These are phyloP conservation scores for Friedmanniomyces endolithicus DNA, from an alignment of 495 filamentous ascomycete genomes.

Conservation along the genomic window DNA sequence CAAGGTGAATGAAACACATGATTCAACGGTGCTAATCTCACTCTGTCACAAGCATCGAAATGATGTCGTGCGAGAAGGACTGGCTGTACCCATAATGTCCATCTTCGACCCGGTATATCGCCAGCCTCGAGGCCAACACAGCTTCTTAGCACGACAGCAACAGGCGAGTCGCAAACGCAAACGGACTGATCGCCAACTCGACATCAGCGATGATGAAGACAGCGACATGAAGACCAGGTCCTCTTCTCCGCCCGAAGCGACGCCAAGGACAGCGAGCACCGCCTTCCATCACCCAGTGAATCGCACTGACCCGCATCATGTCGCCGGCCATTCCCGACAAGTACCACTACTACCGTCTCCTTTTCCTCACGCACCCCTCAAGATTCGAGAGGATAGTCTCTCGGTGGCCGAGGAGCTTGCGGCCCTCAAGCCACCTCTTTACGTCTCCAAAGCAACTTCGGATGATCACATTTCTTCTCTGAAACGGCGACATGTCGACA, in stretches of 20 bases:
- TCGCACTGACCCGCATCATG: constrained; percentile 15
- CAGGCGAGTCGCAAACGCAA: constrained; percentile 1
- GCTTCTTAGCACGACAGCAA: background rate
- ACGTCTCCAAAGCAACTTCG: background rate
- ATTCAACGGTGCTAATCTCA: too few species aligned
- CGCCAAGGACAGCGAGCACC: background rate
- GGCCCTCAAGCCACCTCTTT: constrained; percentile 22
- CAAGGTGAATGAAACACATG: background rate
- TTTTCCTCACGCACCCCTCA: constrained; percentile 28
- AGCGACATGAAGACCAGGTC: background rate
- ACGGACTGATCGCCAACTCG: constrained; percentile 4
- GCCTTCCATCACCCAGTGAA: constrained; percentile 3
- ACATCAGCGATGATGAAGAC: background rate
- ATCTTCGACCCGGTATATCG: constrained; percentile 11
- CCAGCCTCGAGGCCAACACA: background rate
- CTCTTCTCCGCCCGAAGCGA: background rate
- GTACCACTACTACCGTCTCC: constrained; percentile 21
- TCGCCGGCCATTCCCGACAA: constrained; percentile 15
- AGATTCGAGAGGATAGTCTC: background rate
- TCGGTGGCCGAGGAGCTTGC: constrained; percentile 10
- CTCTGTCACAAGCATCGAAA: too few species aligned
- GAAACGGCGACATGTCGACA: constrained; percentile 46
- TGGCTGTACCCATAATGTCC: background rate
- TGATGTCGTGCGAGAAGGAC: too few species aligned
- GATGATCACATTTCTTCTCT: constrained; percentile 13